These are phyloP conservation scores for Cenchrus americanus DNA, from an alignment of 176 grass and related monocot species.

Conservation along the genomic window DNA sequence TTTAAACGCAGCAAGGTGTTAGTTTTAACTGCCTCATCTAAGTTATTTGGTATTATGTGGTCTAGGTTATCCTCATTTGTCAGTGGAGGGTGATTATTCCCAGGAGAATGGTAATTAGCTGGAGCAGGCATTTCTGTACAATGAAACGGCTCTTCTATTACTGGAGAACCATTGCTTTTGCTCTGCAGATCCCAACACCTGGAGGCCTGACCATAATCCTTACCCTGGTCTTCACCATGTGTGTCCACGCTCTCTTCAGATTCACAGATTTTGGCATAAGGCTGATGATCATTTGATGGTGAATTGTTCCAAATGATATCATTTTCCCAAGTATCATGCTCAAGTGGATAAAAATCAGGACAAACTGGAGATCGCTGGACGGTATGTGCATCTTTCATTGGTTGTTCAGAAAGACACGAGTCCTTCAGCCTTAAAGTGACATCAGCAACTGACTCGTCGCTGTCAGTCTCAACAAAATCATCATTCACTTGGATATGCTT, in stretches of 20 bases:
- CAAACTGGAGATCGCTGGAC: conserved; percentile 54
- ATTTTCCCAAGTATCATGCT: conserved; percentile 91
- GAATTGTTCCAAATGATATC: conserved; percentile 95
- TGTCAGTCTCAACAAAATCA: conserved; percentile 60
- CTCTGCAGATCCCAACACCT: conserved; percentile 34
- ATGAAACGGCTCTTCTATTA: conserved; percentile 42
- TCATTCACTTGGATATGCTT: conserved; percentile 53
- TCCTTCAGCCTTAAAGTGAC: conserved; percentile 48
- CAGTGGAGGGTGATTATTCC: conserved; percentile 39
- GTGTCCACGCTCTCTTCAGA: conserved; percentile 62
- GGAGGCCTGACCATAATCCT: conserved; percentile 31
- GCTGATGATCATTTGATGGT: conserved; percentile 56
- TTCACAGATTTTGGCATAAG: conserved; percentile 59
- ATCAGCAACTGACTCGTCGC: conserved; percentile 59
- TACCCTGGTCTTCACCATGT: conserved; percentile 39
- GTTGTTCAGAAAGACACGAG: conserved; percentile 67
- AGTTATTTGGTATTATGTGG: conserved; percentile 31
- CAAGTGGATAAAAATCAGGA: conserved; percentile 92
- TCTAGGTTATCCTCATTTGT: conserved; percentile 45
- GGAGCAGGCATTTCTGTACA: conserved; percentile 57
- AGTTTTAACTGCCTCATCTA: conserved; percentile 53
- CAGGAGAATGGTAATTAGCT: conserved; percentile 38
- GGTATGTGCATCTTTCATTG: conserved; percentile 68
- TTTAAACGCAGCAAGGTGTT: conserved; percentile 54
- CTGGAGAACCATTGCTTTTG: conserved; percentile 33